Conservation (phyloP, 352 stramenopile species). For the Thalassiosira hispida region DNA sequence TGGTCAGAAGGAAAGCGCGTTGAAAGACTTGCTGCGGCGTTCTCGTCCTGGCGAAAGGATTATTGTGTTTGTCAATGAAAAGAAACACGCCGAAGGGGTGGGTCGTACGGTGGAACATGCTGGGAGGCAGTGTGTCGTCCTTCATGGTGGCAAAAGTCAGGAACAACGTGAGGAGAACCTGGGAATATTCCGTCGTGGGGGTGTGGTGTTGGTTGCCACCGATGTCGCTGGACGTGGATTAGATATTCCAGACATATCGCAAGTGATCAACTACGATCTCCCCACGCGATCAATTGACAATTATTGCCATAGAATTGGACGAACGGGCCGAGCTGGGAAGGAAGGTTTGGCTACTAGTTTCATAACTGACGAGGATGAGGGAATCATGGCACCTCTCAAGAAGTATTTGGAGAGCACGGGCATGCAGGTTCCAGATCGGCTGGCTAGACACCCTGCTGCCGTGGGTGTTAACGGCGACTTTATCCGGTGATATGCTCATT, state of each 20-base stretch:
- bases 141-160: constrained; percentile 97
- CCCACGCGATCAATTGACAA: constrained; percentile 95
- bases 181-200: constrained; percentile 65
- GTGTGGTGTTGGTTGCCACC: constrained; percentile 89
- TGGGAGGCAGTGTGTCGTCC: constrained; percentile 91
- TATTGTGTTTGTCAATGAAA: constrained; percentile 99
- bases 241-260: constrained; percentile 97
- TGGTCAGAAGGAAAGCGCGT: constrained; percentile 91
- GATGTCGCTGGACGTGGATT: constrained; percentile 95
- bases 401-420: constrained; percentile 95
- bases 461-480: constrained; percentile 30
- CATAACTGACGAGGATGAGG: constrained; percentile 96
- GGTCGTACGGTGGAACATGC: constrained; percentile 90
- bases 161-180: constrained; percentile 89
- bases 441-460: constrained; percentile 93
- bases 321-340: constrained; percentile 97
- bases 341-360: constrained; percentile 96
- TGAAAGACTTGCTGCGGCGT: constrained; percentile 88
- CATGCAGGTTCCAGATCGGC: constrained; percentile 91
- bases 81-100: constrained; percentile 97
- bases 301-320: constrained; percentile 98
- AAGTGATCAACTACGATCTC: constrained; percentile 99
- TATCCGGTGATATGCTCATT: constrained; percentile 54
- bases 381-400: constrained; percentile 96
- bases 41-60: constrained; percentile 90